Evolutionary conservation across 2,329 filamentous ascomycete genomes (phyloP), one percentile per base, ranked within the genome.

Genomic region (Colletotrichum theobromicola): DNA sequence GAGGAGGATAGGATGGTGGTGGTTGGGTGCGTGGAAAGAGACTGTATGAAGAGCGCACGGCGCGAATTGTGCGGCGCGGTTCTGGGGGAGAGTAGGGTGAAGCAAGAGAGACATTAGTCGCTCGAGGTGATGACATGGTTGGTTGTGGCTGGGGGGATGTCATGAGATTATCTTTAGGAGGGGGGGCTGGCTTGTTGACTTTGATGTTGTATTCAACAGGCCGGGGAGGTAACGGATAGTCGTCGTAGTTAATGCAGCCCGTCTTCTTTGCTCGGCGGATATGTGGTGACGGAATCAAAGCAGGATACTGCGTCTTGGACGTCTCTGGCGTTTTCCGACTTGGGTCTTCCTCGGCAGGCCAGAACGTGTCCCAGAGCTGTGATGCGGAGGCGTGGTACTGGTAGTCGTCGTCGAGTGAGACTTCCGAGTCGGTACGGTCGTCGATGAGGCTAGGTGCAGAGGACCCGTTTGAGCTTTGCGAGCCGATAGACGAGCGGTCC

Each of bases 361-460:
- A 89, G 78, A 89, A 90, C 67, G 82, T 87, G 77, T 90, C 87
- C 88, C 88, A 90, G 4, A 89, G 79, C 77, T 88, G 85, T 30
- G 84, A 79, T 7, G 84, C 83, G 35, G 87, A 84, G 24, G 84
- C 79, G 70, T 87, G 85, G 75, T 88, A 87, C 74, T 88, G 85
- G 70, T 85, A 85, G 76, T 90, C 88, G 55, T 89, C 88, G 24
- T 90, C 88, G 35, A 82, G 77, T 7, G 88, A 90, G 21, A 82
- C 79, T 66, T 90, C 89, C 6, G 88, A 90, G 77, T 89, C 88
- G 8, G 83, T 83, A 7, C 85, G 85, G 77, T 90, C 87, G 76
- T 90, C 88, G 18, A 88, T 84, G 79, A 90, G 84, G 32, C 86
- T 85, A 1, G 88, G 88, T 5, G 86, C 77, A 4, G 88, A 89